Percentiles rank a stretch among this genome's conserved stretches.
These are phyloP conservation scores for Stellera chamaejasme DNA, from an alignment of 345 rosid genomes.

Conservation along the genomic window DNA sequence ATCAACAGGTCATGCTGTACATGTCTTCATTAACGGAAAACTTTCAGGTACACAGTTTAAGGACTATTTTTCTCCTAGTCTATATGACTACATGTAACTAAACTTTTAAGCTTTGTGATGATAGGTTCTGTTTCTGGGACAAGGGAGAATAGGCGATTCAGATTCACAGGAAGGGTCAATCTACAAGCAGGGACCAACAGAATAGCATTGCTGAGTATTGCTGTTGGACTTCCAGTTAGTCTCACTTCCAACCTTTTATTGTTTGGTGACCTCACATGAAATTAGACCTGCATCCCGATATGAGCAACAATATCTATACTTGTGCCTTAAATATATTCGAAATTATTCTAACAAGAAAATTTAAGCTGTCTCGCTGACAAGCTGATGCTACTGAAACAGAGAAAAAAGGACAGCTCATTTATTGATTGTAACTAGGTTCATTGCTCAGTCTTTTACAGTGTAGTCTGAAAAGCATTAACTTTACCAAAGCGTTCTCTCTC, in stretches of 20 bases:
- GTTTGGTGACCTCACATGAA: not conserved
- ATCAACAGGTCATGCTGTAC: constrained; percentile 93
- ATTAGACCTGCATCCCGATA: too few relatives aligned
- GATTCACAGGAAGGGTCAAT: constrained; percentile 70
- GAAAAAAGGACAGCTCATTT: too few relatives aligned
- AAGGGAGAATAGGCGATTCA: constrained; percentile 65
- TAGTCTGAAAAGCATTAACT: too few relatives aligned
- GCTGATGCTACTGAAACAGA: too few relatives aligned
- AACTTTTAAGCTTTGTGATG: constrained; percentile 7
- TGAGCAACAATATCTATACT: too few relatives aligned
- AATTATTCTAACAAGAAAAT: too few relatives aligned
- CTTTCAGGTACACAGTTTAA: constrained; percentile 61
- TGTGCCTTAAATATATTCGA: too few relatives aligned
- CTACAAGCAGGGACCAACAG: constrained; percentile 71
- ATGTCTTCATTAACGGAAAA: constrained; percentile 76
- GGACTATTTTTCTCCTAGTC: not conserved
- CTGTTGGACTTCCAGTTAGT: constrained; percentile 92
- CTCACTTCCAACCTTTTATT: constrained; percentile 9
- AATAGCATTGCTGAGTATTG: constrained; percentile 92
- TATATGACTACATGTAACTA: constrained; percentile 1
- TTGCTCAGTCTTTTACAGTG: too few relatives aligned
- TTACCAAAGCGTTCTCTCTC: too few relatives aligned
- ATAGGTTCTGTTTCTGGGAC: constrained; percentile 90
- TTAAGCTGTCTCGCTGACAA: too few relatives aligned
- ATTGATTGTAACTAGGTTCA: too few relatives aligned